Evolutionary conservation across 495 filamentous ascomycete genomes (phyloP), one percentile per base, ranked within the genome.

Genomic region (Chlorociboria aeruginascens): DNA sequence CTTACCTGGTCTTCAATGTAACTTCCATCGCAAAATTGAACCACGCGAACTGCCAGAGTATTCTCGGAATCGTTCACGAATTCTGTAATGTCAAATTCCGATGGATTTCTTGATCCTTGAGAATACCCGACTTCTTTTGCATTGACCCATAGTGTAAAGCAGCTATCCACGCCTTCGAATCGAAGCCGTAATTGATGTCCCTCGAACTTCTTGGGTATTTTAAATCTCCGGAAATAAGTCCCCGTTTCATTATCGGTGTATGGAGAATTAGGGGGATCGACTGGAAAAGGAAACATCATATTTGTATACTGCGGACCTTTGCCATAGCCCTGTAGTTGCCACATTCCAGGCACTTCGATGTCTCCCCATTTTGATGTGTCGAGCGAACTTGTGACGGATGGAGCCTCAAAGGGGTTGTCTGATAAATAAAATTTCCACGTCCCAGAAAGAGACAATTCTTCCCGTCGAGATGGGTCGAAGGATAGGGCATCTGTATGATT

Each of bases 131-230:
- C 72, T 46, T 74, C 61, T 20, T 68, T 65, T 0, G 75, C 77
- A 53, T 85, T 85, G 35, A 85, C 57, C 73, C 74, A 85, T 12
- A 84, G 59, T 49, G 78, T 74, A 55, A 83, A 85, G 6, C 80
- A 74, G 45, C 78, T 73, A 56, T 84, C 82, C 3, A 85, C 82
- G 9, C 81, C 82, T 40, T 85, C 82, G 42, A 85, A 85, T 34
- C 80, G 69, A 30, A 85, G 62, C 16, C 81, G 62, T 14, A 72
- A 20, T 42, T 55, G 56, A 34, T 55, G 39, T 16, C 38, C 36
- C 34, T 50, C 53, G 34, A 52, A 59, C 30, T 17, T 32, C 17
- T 49, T 37, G 12, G 56, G 52, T 34, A 72, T 62, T 16, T 69
- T 60, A 55, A 86, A 86, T 8, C 55, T 58, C 14, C 65, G 69